Conservation (phyloP, 768 basidiomycete species). For the Peribolospora baueri region DNA sequence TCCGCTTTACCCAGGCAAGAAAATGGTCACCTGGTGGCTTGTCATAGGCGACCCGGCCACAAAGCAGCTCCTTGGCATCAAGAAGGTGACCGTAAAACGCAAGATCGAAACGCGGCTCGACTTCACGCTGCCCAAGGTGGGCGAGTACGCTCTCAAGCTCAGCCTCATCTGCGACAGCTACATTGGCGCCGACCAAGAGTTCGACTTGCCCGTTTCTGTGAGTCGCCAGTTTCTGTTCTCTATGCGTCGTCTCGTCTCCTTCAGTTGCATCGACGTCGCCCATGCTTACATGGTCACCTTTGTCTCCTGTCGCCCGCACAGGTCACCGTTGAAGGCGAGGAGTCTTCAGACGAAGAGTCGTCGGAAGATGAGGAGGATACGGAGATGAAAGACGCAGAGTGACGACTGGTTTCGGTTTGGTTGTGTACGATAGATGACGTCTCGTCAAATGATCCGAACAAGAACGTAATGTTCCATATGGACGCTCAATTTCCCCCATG, state of each 20-base stretch:
- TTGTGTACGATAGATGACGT: too few relatives aligned
- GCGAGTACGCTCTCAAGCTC: constrained; percentile 52
- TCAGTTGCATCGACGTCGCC: neutral
- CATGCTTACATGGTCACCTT: neutral
- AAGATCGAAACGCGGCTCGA: constrained; percentile 63
- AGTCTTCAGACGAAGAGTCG: too few relatives aligned
- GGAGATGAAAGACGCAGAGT: too few relatives aligned
- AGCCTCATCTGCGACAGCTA: constrained; percentile 87
- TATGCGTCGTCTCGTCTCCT: neutral
- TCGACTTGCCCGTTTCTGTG: constrained; percentile 26
- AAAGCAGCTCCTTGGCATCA: constrained; percentile 56
- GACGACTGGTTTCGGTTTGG: too few relatives aligned
- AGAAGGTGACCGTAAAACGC: constrained; percentile 53
- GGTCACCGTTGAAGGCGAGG: too few relatives aligned
- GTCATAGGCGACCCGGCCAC: constrained; percentile 47
- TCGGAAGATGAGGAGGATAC: too few relatives aligned
- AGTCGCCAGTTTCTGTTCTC: neutral
- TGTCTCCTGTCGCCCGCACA: too few relatives aligned
- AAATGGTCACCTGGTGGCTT: constrained; percentile 93
- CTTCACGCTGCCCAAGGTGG: constrained; percentile 54
- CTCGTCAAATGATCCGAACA: too few relatives aligned
- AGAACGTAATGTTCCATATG: too few relatives aligned
- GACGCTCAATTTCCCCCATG: too few relatives aligned
- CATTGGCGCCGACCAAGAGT: constrained; percentile 74
- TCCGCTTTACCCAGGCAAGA: constrained; percentile 70